Percentiles rank a stretch among this genome's conserved stretches.
Conservation (phyloP, 2,329 filamentous ascomycete genomes). For the Cyclaneusma minus region DNA sequence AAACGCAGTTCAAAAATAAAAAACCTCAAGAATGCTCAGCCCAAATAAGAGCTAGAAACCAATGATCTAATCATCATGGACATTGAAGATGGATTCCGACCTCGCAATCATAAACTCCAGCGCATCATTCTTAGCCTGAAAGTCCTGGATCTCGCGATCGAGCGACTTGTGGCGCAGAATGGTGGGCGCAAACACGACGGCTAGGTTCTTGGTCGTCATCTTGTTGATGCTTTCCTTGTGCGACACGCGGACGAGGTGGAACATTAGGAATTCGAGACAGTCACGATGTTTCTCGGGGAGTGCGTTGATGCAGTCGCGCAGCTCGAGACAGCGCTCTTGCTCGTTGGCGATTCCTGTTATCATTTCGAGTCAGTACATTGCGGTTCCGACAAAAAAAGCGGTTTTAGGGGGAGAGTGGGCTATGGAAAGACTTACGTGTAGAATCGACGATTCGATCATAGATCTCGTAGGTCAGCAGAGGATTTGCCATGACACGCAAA, state of each 20-base stretch:
- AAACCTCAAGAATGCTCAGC: no score
- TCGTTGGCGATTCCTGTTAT: constrained; percentile 44
- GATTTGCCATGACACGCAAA: constrained; percentile 81
- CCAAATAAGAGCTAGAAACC: no score
- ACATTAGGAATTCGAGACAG: constrained; percentile 83
- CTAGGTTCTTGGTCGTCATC: constrained; percentile 94
- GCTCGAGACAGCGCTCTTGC: constrained; percentile 51
- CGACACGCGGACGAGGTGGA: constrained; percentile 81
- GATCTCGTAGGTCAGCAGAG: constrained; percentile 80
- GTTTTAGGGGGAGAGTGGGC: background rate
- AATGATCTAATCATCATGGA: no score
- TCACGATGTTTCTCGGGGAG: constrained; percentile 76
- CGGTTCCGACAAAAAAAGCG: background rate
- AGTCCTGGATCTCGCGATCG: constrained; percentile 90
- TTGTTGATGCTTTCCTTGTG: constrained; percentile 44
- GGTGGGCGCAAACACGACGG: constrained; percentile 93
- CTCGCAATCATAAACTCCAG: constrained; percentile 91
- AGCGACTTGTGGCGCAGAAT: constrained; percentile 87
- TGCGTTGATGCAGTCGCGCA: constrained; percentile 59
- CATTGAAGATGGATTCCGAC: constrained; percentile 71
- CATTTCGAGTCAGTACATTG: constrained; percentile 1
- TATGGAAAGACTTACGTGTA: constrained; percentile 36
- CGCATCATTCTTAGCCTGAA: constrained; percentile 81
- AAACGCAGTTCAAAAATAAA: no score
- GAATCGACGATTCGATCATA: constrained; percentile 84